Evolutionary conservation across 2,329 filamentous ascomycete genomes (phyloP).

Genomic region (Pseudopyrenochaeta lycopersici): DNA sequence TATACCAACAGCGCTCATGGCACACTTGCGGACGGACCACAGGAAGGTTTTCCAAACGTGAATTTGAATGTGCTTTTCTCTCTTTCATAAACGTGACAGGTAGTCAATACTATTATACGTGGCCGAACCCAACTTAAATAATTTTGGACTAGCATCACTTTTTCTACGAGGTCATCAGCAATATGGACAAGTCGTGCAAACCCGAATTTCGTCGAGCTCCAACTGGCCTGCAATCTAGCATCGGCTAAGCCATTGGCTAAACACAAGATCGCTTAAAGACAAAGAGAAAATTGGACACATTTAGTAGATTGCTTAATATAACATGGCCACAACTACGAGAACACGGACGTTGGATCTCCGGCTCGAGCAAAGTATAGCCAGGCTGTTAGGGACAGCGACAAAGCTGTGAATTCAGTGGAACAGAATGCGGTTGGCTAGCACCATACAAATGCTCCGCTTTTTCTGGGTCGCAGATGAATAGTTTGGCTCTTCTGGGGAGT

Average conservation of each 20-base stretch:
- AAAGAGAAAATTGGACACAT: conserved; percentile 25
- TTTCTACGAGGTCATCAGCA: conserved; percentile 15
- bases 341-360: conserved; percentile 24
- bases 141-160: not conserved
- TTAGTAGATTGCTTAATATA: conserved; percentile 42
- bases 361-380: conserved; percentile 10
- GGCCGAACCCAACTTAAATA: not conserved
- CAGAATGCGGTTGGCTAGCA: conserved; percentile 27
- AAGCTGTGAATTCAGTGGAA: conserved; percentile 8
- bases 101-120: not conserved
- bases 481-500: conserved; percentile 1
- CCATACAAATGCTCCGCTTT: conserved; percentile 16
- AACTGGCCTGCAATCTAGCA: conserved; percentile 16
- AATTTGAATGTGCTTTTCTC: not conserved
- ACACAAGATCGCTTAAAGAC: conserved; percentile 26
- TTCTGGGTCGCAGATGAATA: conserved; percentile 4
- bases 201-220: conserved; percentile 2
- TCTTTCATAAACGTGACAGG: not conserved
- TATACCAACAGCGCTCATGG: no score
- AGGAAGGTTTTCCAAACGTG: no score
- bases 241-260: conserved; percentile 27
- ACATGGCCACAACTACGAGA: conserved; percentile 8
- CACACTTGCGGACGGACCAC: no score
- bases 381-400: not conserved
- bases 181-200: conserved; percentile 8